Conservation (phyloP, 2,329 filamentous ascomycete species). For the Talaromyces funiculosus region DNA sequence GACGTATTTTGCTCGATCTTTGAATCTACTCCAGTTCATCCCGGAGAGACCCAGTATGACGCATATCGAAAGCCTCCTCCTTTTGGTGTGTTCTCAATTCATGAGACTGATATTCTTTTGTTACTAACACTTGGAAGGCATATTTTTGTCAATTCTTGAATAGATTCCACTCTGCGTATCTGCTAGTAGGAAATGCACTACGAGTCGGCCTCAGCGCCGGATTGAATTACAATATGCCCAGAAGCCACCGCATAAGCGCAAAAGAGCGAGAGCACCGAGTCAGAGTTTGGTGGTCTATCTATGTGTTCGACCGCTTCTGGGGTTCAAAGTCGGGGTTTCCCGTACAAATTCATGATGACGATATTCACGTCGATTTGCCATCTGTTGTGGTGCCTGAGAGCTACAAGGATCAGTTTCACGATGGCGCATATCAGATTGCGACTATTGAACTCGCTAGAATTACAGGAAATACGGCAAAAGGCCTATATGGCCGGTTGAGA, state of each 20-base stretch:
- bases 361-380: conserved; percentile 40
- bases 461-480: conserved; percentile 31
- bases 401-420: conserved; percentile 34
- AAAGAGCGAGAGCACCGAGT: conserved; percentile 37
- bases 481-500: conserved; percentile 31
- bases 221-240: conserved; percentile 38
- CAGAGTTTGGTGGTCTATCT: conserved; percentile 37
- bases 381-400: conserved; percentile 25
- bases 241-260: conserved; percentile 31
- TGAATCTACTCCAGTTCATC: conserved; percentile 38
- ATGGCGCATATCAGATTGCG: conserved; percentile 32
- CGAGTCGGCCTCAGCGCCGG: conserved; percentile 40
- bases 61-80: neutral
- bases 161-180: conserved; percentile 30
- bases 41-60: conserved; percentile 38
- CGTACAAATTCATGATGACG: conserved; percentile 45
- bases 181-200: conserved; percentile 36
- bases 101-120: conserved; percentile 14
- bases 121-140: conserved; percentile 17
- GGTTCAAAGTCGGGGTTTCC: conserved; percentile 47
- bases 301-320: conserved; percentile 43
- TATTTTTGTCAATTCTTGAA: conserved; percentile 35
- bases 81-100: neutral
- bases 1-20: conserved; percentile 39
- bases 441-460: conserved; percentile 36